These are phyloP conservation scores for Candida ulmi DNA, from an alignment of 805 yeast genomes.

Conservation along the genomic window DNA sequence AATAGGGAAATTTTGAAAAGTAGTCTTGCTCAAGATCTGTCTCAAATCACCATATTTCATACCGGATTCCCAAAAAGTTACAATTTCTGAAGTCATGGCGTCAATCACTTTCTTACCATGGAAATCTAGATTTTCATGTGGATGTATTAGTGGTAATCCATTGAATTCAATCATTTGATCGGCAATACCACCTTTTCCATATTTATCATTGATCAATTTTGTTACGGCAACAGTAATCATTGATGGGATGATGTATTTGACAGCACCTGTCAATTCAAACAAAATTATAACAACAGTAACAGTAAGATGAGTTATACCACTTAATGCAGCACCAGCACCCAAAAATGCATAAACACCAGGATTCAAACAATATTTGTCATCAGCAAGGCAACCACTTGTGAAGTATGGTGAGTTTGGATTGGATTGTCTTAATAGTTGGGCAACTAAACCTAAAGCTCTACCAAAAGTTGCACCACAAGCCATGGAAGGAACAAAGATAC, in stretches of 20 bases:
- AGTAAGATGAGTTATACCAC: conserved; percentile 91
- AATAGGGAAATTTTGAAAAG: conserved; percentile 49
- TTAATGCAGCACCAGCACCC: conserved; percentile 93
- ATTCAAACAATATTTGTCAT: conserved; percentile 55
- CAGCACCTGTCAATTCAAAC: conserved; percentile 96
- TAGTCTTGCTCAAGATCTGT: conserved; percentile 27
- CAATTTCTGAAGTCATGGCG: conserved; percentile 52
- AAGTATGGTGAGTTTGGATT: conserved; percentile 32
- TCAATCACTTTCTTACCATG: conserved; percentile 42
- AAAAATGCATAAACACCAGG: conserved; percentile 94
- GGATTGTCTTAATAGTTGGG: conserved; percentile 43
- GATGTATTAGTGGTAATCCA: conserved; percentile 78
- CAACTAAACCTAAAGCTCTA: conserved; percentile 71
- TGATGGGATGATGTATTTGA: conserved; percentile 85
- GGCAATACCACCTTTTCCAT: conserved; percentile 87
- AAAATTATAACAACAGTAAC: conserved; percentile 91
- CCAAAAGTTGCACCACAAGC: conserved; percentile 96
- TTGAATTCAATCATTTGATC: conserved; percentile 89
- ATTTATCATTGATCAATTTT: conserved; percentile 66
- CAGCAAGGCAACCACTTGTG: conserved; percentile 30
- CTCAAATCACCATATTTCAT: conserved; percentile 31
- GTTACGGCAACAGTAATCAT: conserved; percentile 94
- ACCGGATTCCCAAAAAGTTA: conserved; percentile 33
- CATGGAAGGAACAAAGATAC: conserved; percentile 95
- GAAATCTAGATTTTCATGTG: conserved; percentile 62